phyloP scores from a whole-genome alignment of 441 rosid genomes.

The Populus hybrid region DNA sequence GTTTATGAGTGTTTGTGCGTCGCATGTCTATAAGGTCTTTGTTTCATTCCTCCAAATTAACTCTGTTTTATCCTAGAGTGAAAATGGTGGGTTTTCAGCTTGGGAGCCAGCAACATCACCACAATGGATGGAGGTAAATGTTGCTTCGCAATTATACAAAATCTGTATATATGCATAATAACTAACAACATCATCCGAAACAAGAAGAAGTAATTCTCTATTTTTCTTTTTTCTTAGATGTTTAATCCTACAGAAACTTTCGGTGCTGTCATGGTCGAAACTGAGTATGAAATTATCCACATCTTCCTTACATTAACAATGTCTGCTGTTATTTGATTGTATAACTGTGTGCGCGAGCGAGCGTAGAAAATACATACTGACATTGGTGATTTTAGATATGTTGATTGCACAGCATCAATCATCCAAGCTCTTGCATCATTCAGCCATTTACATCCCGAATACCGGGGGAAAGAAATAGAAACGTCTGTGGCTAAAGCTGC shows the following conservation, averaged over 20 bases:
- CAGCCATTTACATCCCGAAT: constrained; percentile 41
- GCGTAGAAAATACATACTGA: not conserved
- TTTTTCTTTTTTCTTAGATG: constrained; percentile 24
- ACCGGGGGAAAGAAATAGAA: constrained; percentile 45
- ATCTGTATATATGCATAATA: no score
- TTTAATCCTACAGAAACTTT: constrained; percentile 66
- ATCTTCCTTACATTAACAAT: not conserved
- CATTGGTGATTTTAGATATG: constrained; percentile 21
- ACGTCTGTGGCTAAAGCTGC: constrained; percentile 35
- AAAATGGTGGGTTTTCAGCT: constrained; percentile 56
- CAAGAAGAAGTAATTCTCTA: not conserved
- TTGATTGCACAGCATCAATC: constrained; percentile 54
- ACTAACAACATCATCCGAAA: no score
- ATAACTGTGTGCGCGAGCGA: no score
- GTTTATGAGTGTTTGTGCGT: not conserved
- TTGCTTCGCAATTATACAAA: not conserved
- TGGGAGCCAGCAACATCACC: constrained; percentile 65
- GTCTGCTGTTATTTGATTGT: not conserved
- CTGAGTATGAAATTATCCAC: constrained; percentile 26
- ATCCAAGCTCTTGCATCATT: constrained; percentile 47
- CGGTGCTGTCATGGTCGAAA: constrained; percentile 46
- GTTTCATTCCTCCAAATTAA: not conserved
- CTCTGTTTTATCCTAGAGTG: constrained; percentile 33
- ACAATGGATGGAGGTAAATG: constrained; percentile 53
- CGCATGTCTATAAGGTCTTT: not conserved